Evolutionary conservation across 331 rosid species (phyloP), one percentile per base, ranked within the genome.

Genomic region (Ulmus americana): DNA sequence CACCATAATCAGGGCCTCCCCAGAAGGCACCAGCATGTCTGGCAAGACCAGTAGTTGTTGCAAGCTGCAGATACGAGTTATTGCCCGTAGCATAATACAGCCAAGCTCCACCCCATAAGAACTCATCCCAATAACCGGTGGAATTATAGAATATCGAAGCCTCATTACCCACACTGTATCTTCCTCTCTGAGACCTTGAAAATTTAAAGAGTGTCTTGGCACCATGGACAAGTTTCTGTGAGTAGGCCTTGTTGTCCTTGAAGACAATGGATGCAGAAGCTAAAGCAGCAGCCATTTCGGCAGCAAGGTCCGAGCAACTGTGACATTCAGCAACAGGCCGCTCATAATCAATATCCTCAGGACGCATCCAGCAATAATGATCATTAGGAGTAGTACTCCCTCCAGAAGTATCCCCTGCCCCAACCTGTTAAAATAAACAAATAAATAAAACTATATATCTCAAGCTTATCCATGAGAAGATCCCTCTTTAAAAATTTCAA

Each of bases 1-100:
- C 97, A 52, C 99, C 99, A 55, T 94, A 90, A 74, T 90, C 92
- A 61, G 91, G 82, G 67, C 99, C 97, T n/a, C 99, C 99, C 95
- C 95, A 87, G 81, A 94, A 94, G 50, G 97, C 99, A 66, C 99
- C 99, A 0, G 99, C 99, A 57, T 85, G 95, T 77, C 70, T 87
- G 40, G 97, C 99, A 39, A 94, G 41, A 68, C 88, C 85, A 38
- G 90, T 90, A 55, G 79, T 43, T 62, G 99, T 94, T 20, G 95
- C 90, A 61, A 94, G 91, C 78, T 74, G 82, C 69, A 94, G 99
- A 76, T 94, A 94, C 0, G 95, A 80, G 14, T 79, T 64, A 67
- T 94, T 94, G 20, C 99, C 99, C 15, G 99, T 94, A 42, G 99
- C 99, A 71, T 82, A 94, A 70, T 94, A 94, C 86, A 94, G 74